phyloP scores from a whole-genome alignment of 768 basidiomycete species.

The Russula sp. region DNA sequence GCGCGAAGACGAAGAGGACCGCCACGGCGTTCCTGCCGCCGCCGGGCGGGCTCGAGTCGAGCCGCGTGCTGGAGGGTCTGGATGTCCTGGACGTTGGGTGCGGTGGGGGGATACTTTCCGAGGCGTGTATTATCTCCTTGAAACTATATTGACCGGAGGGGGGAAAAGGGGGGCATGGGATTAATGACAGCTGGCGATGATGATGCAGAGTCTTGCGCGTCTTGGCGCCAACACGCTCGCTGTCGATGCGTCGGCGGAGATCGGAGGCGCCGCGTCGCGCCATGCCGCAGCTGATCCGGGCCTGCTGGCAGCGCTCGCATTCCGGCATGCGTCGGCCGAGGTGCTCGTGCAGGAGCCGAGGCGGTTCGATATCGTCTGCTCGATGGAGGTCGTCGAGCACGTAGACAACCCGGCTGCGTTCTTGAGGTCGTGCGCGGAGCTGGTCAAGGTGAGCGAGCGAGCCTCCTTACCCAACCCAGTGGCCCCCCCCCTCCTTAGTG shows the following conservation, averaged over 20 bases:
- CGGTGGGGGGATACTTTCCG: slow-evolving; percentile 87
- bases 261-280: slow-evolving; percentile 75
- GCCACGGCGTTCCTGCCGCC: too few relatives aligned
- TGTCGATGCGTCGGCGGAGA: slow-evolving; percentile 87
- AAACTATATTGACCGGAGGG: too few relatives aligned
- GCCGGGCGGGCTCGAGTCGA: slow-evolving; percentile 24
- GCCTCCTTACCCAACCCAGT: not conserved
- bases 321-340: slow-evolving; percentile 73
- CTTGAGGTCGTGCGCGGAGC: slow-evolving; percentile 69
- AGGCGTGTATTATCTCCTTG: slow-evolving; percentile 44
- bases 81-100: slow-evolving; percentile 89
- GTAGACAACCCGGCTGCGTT: slow-evolving; percentile 89
- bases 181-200: too few relatives aligned
- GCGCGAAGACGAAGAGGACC: slow-evolving; percentile 41
- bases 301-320: slow-evolving; percentile 47
- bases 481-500: not conserved
- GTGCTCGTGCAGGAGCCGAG: slow-evolving; percentile 54
- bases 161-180: too few relatives aligned
- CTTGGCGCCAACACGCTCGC: slow-evolving; percentile 84
- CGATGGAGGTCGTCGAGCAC: slow-evolving; percentile 98
- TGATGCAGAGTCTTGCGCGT: slow-evolving; percentile 68
- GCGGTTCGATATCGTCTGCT: slow-evolving; percentile 88
- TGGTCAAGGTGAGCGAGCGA: slow-evolving; percentile 66
- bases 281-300: slow-evolving; percentile 77
- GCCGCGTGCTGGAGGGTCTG: slow-evolving; percentile 49